A percentile compares a stretch with the other conserved stretches of the same genome.
Conservation (phyloP, 768 basidiomycete genomes). For the Crucibulum laeve region DNA sequence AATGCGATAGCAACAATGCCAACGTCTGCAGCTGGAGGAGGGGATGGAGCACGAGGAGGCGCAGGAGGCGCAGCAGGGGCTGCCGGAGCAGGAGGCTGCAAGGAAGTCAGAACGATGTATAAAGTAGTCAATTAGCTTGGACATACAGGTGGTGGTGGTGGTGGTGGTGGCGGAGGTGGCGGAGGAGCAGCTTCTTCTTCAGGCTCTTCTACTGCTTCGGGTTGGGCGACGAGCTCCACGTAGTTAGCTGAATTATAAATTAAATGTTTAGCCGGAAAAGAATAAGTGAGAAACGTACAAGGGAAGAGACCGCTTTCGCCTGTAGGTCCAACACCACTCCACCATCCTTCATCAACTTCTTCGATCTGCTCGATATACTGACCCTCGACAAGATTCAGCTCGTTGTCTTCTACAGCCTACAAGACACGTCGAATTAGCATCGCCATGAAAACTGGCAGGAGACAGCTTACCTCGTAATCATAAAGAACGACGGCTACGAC, state of each 20-base stretch:
- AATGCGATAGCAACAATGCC: conserved; percentile 61
- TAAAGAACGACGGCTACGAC: conserved; percentile 73
- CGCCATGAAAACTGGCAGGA: not conserved
- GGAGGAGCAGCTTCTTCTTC: conserved; percentile 46
- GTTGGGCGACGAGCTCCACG: conserved; percentile 66
- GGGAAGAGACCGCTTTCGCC: conserved; percentile 87
- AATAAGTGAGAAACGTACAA: conserved; percentile 35
- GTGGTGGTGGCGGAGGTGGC: conserved; percentile 48
- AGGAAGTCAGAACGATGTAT: not conserved
- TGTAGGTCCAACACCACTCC: conserved; percentile 68
- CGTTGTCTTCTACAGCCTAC: conserved; percentile 81
- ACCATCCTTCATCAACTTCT: conserved; percentile 89
- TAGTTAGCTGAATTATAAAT: conserved; percentile 62
- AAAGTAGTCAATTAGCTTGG: not conserved
- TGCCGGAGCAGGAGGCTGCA: conserved; percentile 24
- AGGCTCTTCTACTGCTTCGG: conserved; percentile 25
- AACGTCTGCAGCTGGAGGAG: conserved; percentile 43
- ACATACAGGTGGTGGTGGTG: conserved; percentile 36
- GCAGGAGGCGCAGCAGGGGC: conserved; percentile 39
- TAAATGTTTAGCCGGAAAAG: not conserved
- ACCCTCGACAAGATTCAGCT: conserved; percentile 76
- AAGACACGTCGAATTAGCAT: not conserved
- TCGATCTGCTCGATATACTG: conserved; percentile 81
- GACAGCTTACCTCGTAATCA: conserved; percentile 63
- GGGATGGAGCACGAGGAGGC: conserved; percentile 45